phyloP scores from a whole-genome alignment of 805 yeast species.

The Hanseniaspora clermontiae region DNA sequence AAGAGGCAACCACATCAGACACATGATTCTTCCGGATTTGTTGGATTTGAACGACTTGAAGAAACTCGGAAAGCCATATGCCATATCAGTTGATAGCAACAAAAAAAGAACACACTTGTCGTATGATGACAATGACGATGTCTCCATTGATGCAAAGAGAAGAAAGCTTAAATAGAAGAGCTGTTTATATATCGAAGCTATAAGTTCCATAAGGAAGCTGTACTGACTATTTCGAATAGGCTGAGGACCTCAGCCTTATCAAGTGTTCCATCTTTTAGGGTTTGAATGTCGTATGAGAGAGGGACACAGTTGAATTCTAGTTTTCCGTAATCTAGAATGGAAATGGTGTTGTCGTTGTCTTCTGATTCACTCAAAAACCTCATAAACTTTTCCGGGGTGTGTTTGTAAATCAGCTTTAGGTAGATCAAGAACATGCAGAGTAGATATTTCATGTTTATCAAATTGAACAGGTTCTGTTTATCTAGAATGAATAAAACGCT shows the following conservation, averaged over 20 bases:
- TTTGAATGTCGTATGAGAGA: background rate
- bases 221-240: background rate
- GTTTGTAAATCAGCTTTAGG: background rate
- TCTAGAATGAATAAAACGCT: background rate
- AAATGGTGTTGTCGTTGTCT: background rate
- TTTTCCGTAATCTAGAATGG: conserved; percentile 7
- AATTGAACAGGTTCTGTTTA: background rate
- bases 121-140: background rate
- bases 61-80: conserved; percentile 9
- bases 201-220: background rate
- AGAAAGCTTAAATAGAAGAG: conserved; percentile 4
- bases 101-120: conserved; percentile 4
- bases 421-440: background rate
- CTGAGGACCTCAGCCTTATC: background rate
- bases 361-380: background rate
- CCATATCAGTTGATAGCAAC: background rate
- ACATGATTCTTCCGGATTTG: conserved; percentile 7
- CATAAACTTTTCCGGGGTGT: background rate
- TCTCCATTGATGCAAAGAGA: background rate
- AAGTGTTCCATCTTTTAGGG: background rate
- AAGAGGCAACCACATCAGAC: conserved; percentile 11
- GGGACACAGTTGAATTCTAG: conserved; percentile 2
- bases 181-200: background rate
- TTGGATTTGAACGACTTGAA: conserved; percentile 8
- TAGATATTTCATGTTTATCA: conserved; percentile 2